A percentile compares a stretch with the other conserved stretches of the same genome.
phyloP scores from a whole-genome alignment of 768 basidiomycete genomes.

The Holtermanniella nyarrowii region DNA sequence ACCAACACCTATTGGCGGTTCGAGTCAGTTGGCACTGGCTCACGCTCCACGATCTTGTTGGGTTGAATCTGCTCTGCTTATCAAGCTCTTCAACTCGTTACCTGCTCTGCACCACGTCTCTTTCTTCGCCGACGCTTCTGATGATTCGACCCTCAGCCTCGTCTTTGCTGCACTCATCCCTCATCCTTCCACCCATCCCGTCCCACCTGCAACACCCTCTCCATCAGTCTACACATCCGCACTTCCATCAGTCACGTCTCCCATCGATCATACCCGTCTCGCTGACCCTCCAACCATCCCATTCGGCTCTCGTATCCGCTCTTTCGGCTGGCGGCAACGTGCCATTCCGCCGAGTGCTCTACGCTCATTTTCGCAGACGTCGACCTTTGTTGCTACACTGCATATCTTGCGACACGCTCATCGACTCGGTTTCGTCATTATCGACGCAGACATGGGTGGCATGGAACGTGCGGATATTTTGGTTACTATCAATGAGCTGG shows the following conservation, averaged over 20 bases:
- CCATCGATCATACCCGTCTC: slow-evolving; percentile 5
- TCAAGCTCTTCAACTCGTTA: slow-evolving; percentile 21
- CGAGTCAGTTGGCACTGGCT: background rate
- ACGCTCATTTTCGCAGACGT: slow-evolving; percentile 24
- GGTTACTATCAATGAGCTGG: slow-evolving; percentile 18
- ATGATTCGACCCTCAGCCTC: slow-evolving; percentile 32
- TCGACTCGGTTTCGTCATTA: slow-evolving; percentile 26
- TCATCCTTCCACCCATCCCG: slow-evolving; percentile 21
- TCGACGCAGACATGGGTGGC: slow-evolving; percentile 36
- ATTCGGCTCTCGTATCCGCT: slow-evolving; percentile 17
- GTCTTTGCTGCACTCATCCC: slow-evolving; percentile 24
- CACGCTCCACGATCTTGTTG: slow-evolving; percentile 20
- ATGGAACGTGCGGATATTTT: slow-evolving; percentile 22
- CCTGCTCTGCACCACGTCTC: slow-evolving; percentile 33
- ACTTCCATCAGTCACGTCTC: slow-evolving; percentile 11
- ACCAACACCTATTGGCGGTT: background rate
- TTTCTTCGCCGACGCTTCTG: slow-evolving; percentile 37
- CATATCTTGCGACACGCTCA: slow-evolving; percentile 30
- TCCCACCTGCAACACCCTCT: slow-evolving; percentile 16
- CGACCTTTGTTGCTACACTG: slow-evolving; percentile 31
- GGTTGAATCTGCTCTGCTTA: slow-evolving; percentile 29
- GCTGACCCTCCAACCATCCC: slow-evolving; percentile 6
- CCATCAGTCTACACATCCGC: slow-evolving; percentile 15
- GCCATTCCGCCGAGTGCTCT: slow-evolving; percentile 25
- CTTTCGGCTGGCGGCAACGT: slow-evolving; percentile 37